Conservation (phyloP, 768 basidiomycete species). For the Collybia nuda region DNA sequence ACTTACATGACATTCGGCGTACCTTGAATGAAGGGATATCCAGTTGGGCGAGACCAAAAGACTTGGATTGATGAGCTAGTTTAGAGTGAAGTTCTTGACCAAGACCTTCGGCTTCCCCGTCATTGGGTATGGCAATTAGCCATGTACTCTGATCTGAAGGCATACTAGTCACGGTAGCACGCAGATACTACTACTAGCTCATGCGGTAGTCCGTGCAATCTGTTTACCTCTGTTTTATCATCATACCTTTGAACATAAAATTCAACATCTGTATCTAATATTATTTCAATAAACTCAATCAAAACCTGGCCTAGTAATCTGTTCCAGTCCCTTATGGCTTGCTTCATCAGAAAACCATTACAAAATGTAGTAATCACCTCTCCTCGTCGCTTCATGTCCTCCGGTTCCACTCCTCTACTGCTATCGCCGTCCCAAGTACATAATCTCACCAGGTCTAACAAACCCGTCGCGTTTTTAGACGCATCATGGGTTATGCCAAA, state of each 20-base stretch:
- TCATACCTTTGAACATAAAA: background rate
- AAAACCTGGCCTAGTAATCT: too few relatives aligned
- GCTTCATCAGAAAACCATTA: conserved; percentile 2
- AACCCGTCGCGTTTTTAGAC: conserved; percentile 58
- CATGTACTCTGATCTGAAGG: conserved; percentile 96
- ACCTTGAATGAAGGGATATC: conserved; percentile 92
- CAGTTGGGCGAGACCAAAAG: conserved; percentile 60
- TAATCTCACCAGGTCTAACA: conserved; percentile 29
- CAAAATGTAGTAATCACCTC: background rate
- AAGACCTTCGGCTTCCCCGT: conserved; percentile 81
- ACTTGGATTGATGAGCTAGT: conserved; percentile 57
- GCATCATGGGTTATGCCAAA: conserved; percentile 96
- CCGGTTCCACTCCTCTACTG: conserved; percentile 43
- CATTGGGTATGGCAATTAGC: conserved; percentile 84
- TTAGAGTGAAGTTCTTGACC: conserved; percentile 65
- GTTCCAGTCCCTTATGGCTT: background rate
- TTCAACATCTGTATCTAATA: conserved; percentile 10
- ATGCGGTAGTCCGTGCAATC: too few relatives aligned
- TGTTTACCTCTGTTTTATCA: conserved; percentile 19
- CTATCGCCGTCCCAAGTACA: conserved; percentile 51
- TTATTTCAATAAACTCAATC: too few relatives aligned
- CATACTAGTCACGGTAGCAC: conserved; percentile 60
- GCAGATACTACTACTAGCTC: too few relatives aligned
- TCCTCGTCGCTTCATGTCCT: conserved; percentile 34
- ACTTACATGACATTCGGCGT: conserved; percentile 13